phyloP scores from a whole-genome alignment of 805 yeast species.

The Trichomonascus vanleenenianus region DNA sequence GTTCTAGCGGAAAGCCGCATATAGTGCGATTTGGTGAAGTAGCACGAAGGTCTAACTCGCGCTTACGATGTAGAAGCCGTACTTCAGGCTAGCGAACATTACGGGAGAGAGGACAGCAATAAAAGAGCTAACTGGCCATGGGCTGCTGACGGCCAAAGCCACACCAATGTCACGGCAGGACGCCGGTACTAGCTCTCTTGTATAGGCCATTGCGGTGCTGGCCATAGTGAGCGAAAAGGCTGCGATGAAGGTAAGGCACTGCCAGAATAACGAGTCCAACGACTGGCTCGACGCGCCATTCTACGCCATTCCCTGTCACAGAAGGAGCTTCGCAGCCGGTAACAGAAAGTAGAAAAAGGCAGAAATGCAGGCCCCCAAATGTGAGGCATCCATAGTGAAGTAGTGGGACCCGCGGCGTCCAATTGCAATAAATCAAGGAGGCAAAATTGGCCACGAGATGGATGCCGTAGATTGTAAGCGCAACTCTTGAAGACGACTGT shows the following conservation, averaged over 20 bases:
- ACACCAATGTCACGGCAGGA: conserved; percentile 5
- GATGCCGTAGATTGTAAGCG: too few species aligned
- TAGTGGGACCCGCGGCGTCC: too few species aligned
- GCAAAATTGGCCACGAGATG: too few species aligned
- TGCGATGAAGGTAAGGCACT: conserved; percentile 9
- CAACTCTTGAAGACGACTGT: too few species aligned
- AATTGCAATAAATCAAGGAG: too few species aligned
- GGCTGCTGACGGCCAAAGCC: conserved; percentile 4
- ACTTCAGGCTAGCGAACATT: conserved; percentile 5
- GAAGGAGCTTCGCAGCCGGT: conserved; percentile 1
- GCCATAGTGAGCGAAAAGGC: conserved; percentile 5
- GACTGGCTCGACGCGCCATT: neutral
- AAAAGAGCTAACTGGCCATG: conserved; percentile 7
- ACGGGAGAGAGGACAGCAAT: conserved; percentile 5
- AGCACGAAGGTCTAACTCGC: too few species aligned
- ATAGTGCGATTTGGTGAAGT: too few species aligned
- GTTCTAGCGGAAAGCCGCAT: too few species aligned
- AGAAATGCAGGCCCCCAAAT: conserved; percentile 1
- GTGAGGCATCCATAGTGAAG: too few species aligned
- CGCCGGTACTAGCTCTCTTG: conserved; percentile 8
- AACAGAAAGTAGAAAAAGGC: neutral
- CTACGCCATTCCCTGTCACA: neutral
- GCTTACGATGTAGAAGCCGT: too few species aligned
- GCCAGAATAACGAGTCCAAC: conserved; percentile 6
- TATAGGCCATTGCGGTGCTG: conserved; percentile 10